Percentiles rank a stretch among this genome's conserved stretches.
phyloP scores from a whole-genome alignment of 73 alveolate species.

The Tetrahymena thermophila region DNA sequence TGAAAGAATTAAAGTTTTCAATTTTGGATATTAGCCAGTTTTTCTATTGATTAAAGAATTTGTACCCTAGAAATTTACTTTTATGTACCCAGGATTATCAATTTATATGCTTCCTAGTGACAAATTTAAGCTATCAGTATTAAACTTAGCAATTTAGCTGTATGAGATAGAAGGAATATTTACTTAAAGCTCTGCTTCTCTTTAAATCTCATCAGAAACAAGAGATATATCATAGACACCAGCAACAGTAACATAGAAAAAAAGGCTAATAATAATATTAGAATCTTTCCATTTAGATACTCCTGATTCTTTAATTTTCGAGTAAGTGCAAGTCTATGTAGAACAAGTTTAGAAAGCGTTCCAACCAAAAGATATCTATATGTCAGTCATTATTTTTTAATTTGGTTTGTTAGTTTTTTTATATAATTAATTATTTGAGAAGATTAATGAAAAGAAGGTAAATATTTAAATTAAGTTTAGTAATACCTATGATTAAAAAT shows the following conservation, averaged over 20 bases:
- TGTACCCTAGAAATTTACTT: not conserved
- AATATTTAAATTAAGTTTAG: too few species aligned
- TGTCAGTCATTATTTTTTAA: not conserved
- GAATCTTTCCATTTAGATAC: not conserved
- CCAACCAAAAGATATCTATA: not conserved
- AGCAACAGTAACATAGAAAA: not conserved
- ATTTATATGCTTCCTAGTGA: not conserved
- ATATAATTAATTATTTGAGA: too few species aligned
- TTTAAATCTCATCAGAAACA: not conserved
- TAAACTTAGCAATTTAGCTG: not conserved
- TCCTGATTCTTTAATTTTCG: not conserved
- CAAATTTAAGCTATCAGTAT: not conserved
- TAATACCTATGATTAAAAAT: too few species aligned
- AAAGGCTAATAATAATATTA: not conserved
- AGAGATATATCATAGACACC: not conserved
- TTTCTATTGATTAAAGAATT: not conserved
- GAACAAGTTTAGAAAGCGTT: not conserved
- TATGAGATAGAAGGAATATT: not conserved
- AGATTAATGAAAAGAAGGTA: too few species aligned
- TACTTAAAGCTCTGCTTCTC: not conserved
- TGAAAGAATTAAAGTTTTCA: not conserved
- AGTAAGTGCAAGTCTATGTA: not conserved
- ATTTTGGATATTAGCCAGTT: not conserved
- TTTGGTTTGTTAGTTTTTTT: too few species aligned
- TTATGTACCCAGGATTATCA: not conserved